Evolutionary conservation across 2,329 filamentous ascomycete species (phyloP).

Genomic region (Kalmusia sp.): DNA sequence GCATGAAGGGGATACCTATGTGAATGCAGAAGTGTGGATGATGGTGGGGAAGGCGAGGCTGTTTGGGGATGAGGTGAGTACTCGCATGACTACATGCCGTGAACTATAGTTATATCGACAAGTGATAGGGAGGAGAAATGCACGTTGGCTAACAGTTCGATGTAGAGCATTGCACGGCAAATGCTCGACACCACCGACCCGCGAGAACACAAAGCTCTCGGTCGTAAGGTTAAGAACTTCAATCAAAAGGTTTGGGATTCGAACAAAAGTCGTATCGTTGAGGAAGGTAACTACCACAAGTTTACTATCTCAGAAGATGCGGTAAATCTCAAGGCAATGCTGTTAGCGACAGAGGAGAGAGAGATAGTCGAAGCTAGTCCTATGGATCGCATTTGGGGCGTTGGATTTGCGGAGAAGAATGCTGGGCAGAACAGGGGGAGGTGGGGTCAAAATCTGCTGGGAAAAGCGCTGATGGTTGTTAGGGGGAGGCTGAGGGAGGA

Average conservation of each 20-base stretch:
- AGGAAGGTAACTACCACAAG: slow-evolving; percentile 65
- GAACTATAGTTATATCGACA: too few relatives aligned
- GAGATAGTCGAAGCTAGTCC: slow-evolving; percentile 64
- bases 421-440: slow-evolving; percentile 55
- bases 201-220: slow-evolving; percentile 60
- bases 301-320: slow-evolving; percentile 58
- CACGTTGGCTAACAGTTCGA: not conserved
- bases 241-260: slow-evolving; percentile 59
- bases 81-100: too few relatives aligned
- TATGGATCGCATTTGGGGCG: slow-evolving; percentile 69
- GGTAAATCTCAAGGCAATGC: slow-evolving; percentile 52
- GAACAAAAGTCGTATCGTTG: slow-evolving; percentile 62
- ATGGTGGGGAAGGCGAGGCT: slow-evolving; percentile 55
- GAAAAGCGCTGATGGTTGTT: slow-evolving; percentile 67
- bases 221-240: slow-evolving; percentile 63
- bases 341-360: slow-evolving; percentile 66
- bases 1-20: slow-evolving; percentile 39
- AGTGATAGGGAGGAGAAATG: too few relatives aligned
- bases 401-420: slow-evolving; percentile 63
- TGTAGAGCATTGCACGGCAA: slow-evolving; percentile 49
- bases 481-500: slow-evolving; percentile 60
- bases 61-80: slow-evolving; percentile 46
- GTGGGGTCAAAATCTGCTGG: slow-evolving; percentile 72
- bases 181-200: slow-evolving; percentile 60
- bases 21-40: slow-evolving; percentile 56